Evolutionary conservation across 2,329 filamentous ascomycete species (phyloP).

Genomic region (Penicillium sp.): DNA sequence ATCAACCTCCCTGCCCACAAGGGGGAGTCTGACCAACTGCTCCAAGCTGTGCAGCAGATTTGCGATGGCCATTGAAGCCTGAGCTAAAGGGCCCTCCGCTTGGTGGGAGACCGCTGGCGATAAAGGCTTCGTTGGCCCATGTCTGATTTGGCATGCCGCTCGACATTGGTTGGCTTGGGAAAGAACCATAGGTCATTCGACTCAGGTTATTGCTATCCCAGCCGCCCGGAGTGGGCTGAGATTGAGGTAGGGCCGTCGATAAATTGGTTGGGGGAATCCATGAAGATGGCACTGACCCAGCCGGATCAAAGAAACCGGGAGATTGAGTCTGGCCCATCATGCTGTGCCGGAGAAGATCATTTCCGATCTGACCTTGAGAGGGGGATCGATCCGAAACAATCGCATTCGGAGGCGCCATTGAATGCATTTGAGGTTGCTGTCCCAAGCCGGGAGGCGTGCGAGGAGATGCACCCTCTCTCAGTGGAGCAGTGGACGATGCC

Average conservation of each 20-base stretch:
- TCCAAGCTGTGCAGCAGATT: conserved; percentile 38
- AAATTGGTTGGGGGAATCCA: conserved; percentile 27
- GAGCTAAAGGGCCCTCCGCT: conserved; percentile 30
- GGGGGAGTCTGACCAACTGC: conserved; percentile 53
- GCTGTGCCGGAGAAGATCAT: conserved; percentile 35
- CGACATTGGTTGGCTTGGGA: conserved; percentile 32
- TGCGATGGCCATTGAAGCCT: conserved; percentile 30
- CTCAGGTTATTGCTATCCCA: conserved; percentile 31
- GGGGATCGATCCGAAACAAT: conserved; percentile 23
- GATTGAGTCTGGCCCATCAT: conserved; percentile 31
- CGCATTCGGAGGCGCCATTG: conserved; percentile 16
- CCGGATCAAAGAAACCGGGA: conserved; percentile 24
- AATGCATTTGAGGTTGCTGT: conserved; percentile 25
- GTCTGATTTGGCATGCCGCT: conserved; percentile 34
- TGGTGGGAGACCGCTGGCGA: conserved; percentile 35
- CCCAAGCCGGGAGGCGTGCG: conserved; percentile 44
- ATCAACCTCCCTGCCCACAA: conserved; percentile 54
- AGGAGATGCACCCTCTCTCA: conserved; percentile 45
- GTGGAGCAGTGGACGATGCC: conserved; percentile 46
- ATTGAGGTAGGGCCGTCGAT: conserved; percentile 16
- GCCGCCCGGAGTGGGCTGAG: conserved; percentile 18
- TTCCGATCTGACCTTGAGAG: conserved; percentile 30
- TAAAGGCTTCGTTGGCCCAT: conserved; percentile 44
- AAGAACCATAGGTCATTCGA: conserved; percentile 23
- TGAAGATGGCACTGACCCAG: conserved; percentile 27